Base-by-base conservation (phyloP, 2,329 filamentous ascomycete species). In the Penicillium sp. region DNA sequence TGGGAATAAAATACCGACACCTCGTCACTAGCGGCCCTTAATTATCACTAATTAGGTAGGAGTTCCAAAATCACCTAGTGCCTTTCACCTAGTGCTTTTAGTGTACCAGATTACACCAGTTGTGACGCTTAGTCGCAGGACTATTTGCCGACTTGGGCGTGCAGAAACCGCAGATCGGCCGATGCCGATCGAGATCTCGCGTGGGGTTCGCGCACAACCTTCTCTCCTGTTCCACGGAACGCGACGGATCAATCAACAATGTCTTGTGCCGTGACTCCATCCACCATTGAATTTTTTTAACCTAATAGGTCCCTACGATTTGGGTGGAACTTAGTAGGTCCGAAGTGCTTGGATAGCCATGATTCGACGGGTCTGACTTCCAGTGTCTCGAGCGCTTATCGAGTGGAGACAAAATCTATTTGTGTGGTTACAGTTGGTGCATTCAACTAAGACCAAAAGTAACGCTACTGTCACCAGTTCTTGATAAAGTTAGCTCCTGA, bases 151-250 rank as follows among this genome's bases (percentile, higher is more conserved):
- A 13, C 9, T 52, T 48, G 46, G 47, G n/a, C 14, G 26, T 55
- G 57, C 51, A 44, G 52, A 46, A 52, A 33, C 16, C 24, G 57
- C 51, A 48, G 57, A 60, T 62, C 59, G 57, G 52, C 49, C 47
- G 31, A 41, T 33, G 50, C 52, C 53, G 60, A 62, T 62, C 58
- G 37, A 60, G 58, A 60, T 60, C 55, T 55, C 31, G 51, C 51
- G 53, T 62, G 57, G 57, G 50, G 53, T 46, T 55, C 48, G 39
- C 33, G 31, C 49, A 53, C 33, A 45, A 55, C 10, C 50, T 57
- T 56, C 39, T 46, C 55, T 24, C 50, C 41, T 29, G 27, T 45
- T 51, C 55, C 39, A 50, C 51, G 41, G 41, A 39, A 45, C 29
- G n/a, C 39, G 31, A 48, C 29, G 49, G 41, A 16, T 13, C 43